Evolutionary conservation across 2,329 filamentous ascomycete species (phyloP), one percentile per base, ranked within the genome.

Genomic region (Trichophyton rubrum): DNA sequence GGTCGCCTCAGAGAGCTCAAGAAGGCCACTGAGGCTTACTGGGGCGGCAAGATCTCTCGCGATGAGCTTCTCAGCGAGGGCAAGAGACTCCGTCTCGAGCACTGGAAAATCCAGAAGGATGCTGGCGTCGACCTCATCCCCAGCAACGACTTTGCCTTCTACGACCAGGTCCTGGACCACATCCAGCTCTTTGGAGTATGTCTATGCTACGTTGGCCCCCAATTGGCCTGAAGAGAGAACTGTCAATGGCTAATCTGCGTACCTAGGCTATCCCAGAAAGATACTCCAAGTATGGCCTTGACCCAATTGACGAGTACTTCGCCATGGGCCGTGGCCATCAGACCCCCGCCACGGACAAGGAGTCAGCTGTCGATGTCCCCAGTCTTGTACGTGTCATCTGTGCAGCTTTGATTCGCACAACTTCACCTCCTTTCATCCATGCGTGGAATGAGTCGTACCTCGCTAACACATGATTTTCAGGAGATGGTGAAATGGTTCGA

Each of bases 401-500:
- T 38, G 33, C 33, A 38, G 33, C 33, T 11, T 11, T 38, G 15
- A 27, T 30, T 3, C 38, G 35, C 17, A 30, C 38, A n/a, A 17
- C 45, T 3, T 27, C 13, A 13, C 8, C 33, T 22, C 53, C 33
- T 43, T 43, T n/a, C n/a, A 15, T 43, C 40, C 40, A 15, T 17
- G 8, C 1, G 33, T 43, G 40, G 40, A 43, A 7, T 38, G 33
- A 38, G 11, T 13, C 33, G 33, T 57, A 15, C 33, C 43, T 62
- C 58, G 62, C 68, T 73, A 68, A 77, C 64, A 57, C 35, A 45
- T 53, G 45, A 57, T 47, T 63, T 38, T 33, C 62, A 82, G 80
- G 93, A 99, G 84, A 99, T 99, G 93, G 93, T 99, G 72, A 99
- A 99, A 84, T 99, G 93, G 93, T 99, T 99, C 75, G 93, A 99